Evolutionary conservation across 2,329 filamentous ascomycete species (phyloP).

Genomic region (Fusarium succisae): DNA sequence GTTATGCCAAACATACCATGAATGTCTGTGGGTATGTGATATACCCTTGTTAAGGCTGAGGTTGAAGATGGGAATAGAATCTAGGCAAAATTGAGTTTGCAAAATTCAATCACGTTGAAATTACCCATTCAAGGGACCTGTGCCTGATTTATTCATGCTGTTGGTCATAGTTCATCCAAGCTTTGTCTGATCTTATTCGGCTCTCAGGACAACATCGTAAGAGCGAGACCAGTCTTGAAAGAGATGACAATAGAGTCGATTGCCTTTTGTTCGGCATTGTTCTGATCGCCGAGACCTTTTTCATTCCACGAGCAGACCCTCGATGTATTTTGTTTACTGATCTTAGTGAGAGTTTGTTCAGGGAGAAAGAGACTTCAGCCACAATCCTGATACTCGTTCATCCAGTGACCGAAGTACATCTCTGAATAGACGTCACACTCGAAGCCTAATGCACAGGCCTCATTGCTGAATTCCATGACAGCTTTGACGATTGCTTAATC

Average conservation of each 20-base stretch:
- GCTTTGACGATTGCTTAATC: slow-evolving; percentile 3
- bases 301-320: not conserved
- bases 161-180: too few relatives aligned
- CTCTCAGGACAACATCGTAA: not conserved
- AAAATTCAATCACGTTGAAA: not conserved
- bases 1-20: not conserved
- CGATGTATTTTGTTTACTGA: not conserved
- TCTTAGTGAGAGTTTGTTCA: not conserved
- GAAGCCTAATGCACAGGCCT: not conserved
- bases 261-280: not conserved
- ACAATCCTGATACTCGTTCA: slow-evolving; percentile 5
- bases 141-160: slow-evolving; percentile 7
- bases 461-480: not conserved
- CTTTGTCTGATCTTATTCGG: not conserved
- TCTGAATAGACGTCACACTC: slow-evolving; percentile 7
- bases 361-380: slow-evolving; percentile 27
- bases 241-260: not conserved
- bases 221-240: not conserved
- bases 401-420: not conserved
- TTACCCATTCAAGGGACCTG: not conserved
- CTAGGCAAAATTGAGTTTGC: not conserved
- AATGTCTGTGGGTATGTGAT: not conserved
- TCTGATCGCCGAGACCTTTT: not conserved
- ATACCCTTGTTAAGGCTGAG: not conserved
- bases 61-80: not conserved